phyloP scores from a whole-genome alignment of 2,329 filamentous ascomycete species.

The Aureobasidium mangrovei region DNA sequence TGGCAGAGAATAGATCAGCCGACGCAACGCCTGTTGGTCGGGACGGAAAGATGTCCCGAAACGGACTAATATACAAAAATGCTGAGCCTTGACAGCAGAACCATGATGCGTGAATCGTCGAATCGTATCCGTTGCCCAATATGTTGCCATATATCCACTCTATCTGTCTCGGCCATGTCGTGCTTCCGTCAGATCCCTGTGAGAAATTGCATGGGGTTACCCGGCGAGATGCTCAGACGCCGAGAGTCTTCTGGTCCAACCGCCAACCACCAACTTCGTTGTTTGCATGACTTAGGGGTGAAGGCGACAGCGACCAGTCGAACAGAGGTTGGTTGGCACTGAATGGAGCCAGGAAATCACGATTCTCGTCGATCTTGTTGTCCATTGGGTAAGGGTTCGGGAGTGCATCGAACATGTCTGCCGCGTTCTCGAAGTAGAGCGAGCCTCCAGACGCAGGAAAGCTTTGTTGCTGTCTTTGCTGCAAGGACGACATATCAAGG shows the following conservation, averaged over 20 bases:
- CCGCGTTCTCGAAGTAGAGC: not conserved
- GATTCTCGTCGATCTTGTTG: not conserved
- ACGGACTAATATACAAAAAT: not conserved
- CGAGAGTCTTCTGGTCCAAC: not conserved
- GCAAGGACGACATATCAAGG: not conserved
- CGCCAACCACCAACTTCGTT: not conserved
- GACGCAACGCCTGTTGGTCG: not conserved
- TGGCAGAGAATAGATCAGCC: not conserved
- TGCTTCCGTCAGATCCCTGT: not conserved
- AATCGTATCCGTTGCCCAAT: not conserved
- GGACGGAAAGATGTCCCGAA: not conserved
- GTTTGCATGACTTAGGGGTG: not conserved
- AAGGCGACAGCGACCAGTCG: slow-evolving; percentile 3
- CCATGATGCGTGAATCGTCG: not conserved
- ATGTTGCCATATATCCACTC: not conserved
- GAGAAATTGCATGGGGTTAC: not conserved
- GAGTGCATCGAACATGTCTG: not conserved
- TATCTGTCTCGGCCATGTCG: not conserved
- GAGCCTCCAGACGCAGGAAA: not conserved
- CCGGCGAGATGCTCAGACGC: not conserved
- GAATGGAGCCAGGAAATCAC: not conserved
- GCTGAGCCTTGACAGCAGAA: not conserved
- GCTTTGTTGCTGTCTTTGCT: not conserved
- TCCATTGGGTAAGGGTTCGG: not conserved
- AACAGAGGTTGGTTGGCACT: not conserved